A percentile compares a stretch with the other conserved stretches of the same genome.
phyloP scores from a whole-genome alignment of 2,329 filamentous ascomycete genomes.

The Aciculosporium take region DNA sequence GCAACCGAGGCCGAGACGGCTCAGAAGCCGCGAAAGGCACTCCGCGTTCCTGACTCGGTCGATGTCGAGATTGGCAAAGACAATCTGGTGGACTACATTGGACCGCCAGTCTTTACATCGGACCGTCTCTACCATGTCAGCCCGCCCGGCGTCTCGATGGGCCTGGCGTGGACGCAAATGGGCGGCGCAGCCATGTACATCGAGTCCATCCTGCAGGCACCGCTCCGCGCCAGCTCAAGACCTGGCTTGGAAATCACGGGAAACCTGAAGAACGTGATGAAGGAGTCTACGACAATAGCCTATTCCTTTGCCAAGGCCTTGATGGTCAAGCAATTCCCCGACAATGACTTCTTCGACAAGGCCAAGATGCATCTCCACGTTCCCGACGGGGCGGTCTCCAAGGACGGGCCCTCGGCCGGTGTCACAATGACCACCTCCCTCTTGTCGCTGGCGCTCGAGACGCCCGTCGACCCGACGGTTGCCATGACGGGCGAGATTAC shows the following conservation, averaged over 20 bases:
- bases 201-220: conserved; percentile 84
- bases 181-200: conserved; percentile 94
- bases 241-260: conserved; percentile 82
- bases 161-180: conserved; percentile 94
- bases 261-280: conserved; percentile 94
- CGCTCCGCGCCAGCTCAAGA: conserved; percentile 57
- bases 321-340: conserved; percentile 70
- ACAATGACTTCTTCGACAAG: conserved; percentile 93
- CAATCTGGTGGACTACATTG: conserved; percentile 92
- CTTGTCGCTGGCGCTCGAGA: conserved; percentile 69
- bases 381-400: conserved; percentile 87
- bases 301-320: conserved; percentile 91
- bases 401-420: conserved; percentile 84
- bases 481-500: conserved; percentile 98
- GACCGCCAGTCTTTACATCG: conserved; percentile 86
- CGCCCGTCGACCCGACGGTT: conserved; percentile 66
- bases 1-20: conserved; percentile 30
- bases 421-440: conserved; percentile 97
- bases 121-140: conserved; percentile 90
- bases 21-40: conserved; percentile 56
- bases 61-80: conserved; percentile 77
- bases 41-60: conserved; percentile 75
- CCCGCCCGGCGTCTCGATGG: conserved; percentile 92
- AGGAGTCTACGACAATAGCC: conserved; percentile 87
- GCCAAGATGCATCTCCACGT: conserved; percentile 92